phyloP scores from a whole-genome alignment of 306 rosid species.

The Casuarina equisetifolia region DNA sequence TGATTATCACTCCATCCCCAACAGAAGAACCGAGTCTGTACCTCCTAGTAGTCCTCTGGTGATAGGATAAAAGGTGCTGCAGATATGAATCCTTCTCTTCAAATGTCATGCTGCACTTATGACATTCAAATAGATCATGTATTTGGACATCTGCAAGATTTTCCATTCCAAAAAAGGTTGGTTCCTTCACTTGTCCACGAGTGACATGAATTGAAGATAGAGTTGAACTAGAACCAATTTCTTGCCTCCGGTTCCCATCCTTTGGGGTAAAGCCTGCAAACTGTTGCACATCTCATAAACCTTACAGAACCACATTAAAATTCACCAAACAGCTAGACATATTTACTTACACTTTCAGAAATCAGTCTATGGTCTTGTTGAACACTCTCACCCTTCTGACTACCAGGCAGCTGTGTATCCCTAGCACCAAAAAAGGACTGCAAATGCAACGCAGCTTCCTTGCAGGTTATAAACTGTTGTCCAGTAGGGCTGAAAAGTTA shows the following conservation, averaged over 20 bases:
- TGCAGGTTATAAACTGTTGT: slow-evolving; percentile 73
- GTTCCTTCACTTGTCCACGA: slow-evolving; percentile 47
- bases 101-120: slow-evolving; percentile 74
- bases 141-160: slow-evolving; percentile 83
- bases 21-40: slow-evolving; percentile 87
- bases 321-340: slow-evolving; percentile 8
- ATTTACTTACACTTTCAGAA: slow-evolving; percentile 48
- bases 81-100: slow-evolving; percentile 73
- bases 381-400: slow-evolving; percentile 37
- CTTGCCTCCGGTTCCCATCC: slow-evolving; percentile 44
- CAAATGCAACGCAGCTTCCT: slow-evolving; percentile 65
- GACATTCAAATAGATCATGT: slow-evolving; percentile 82
- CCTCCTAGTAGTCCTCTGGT: slow-evolving; percentile 80
- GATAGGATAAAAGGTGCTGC: slow-evolving; percentile 74
- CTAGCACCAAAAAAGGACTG: slow-evolving; percentile 43
- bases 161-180: slow-evolving; percentile 48
- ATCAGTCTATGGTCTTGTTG: slow-evolving; percentile 32
- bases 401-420: slow-evolving; percentile 30
- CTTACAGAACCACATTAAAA: slow-evolving; percentile 16
- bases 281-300: slow-evolving; percentile 48
- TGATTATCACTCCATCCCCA: slow-evolving; percentile 88
- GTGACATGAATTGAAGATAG: slow-evolving; percentile 30
- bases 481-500: slow-evolving; percentile 72
- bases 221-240: slow-evolving; percentile 32
- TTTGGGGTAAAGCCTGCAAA: slow-evolving; percentile 40